A percentile compares a stretch with the other conserved stretches of the same genome.
Evolutionary conservation across 2,329 filamentous ascomycete genomes (phyloP).

Genomic region (Helotiales sp.): DNA sequence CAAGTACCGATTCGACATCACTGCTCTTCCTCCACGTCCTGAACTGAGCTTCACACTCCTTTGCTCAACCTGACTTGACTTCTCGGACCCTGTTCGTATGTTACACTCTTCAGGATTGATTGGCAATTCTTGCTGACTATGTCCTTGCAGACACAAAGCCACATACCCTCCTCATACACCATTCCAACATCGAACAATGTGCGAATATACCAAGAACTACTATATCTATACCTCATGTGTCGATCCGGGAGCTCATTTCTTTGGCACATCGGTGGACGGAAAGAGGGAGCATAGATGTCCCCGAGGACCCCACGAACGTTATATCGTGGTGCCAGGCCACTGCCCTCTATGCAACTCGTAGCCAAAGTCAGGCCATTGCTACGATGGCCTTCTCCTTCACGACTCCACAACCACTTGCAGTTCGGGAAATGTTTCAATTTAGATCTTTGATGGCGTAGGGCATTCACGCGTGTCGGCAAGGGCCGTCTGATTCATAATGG

Average conservation of each 20-base stretch:
- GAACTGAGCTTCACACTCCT: neutral
- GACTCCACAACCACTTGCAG: neutral
- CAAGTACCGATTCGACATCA: constrained; percentile 4
- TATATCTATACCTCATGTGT: constrained; percentile 73
- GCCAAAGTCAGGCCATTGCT: neutral
- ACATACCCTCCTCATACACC: neutral
- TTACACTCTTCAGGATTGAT: neutral
- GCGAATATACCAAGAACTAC: constrained; percentile 71
- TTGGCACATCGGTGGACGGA: constrained; percentile 68
- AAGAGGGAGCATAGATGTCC: constrained; percentile 58
- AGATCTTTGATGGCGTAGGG: constrained; percentile 1
- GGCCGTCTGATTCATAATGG: constrained; percentile 9
- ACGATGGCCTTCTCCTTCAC: constrained; percentile 2
- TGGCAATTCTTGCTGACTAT: neutral
- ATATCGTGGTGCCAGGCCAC: constrained; percentile 67
- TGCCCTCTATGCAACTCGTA: constrained; percentile 51
- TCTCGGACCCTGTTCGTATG: neutral
- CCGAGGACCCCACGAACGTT: constrained; percentile 69
- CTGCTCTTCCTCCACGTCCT: neutral
- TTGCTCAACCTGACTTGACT: neutral
- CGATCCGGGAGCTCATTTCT: constrained; percentile 70
- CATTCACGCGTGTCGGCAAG: constrained; percentile 10
- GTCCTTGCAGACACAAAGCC: neutral
- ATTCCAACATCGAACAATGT: constrained; percentile 41
- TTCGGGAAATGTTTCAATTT: constrained; percentile 2